Base-by-base conservation (phyloP, 2,329 filamentous ascomycete species). In the Didymella arachidicola region DNA sequence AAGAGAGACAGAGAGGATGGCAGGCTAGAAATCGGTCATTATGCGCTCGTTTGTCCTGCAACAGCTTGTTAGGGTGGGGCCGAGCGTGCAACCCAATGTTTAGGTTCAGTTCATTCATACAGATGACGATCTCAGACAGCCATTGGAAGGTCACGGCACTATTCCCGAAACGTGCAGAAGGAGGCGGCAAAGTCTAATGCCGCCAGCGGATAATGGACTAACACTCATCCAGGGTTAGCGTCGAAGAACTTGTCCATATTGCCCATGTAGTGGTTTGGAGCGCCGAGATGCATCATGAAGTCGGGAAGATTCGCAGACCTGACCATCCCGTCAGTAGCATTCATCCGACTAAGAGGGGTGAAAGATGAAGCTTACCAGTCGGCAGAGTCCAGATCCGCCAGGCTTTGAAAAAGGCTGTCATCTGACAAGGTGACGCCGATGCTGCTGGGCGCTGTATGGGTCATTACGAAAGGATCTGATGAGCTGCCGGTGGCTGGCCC, bases 1-100 rank as follows among this genome's bases (percentile, higher is more conserved):
- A 11, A 57, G 39, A 12, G 53, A 57, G 7, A 41, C 53, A 29
- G 53, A 57, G 16, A 57, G 10, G 25, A 57, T 38, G 30, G 53
- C 53, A 10, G 53, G 46, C 22, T 38, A 39, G 41, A 34, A 57
- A 11, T 7, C 27, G 29, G 53, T 27, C 53, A 57, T 57, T 29
- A 16, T 22, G 45, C 18, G 45, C 22, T 25, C 38, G 8, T 14
- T 14, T 25, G 2, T 41, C 10, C 14, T 25, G 2, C 36, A 11
- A 25, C 25, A 25, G 19, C n/a, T 41, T 41, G 19, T 19, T 12
- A 16, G 34, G 6, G n/a, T 41, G 19, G 11, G 3, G 25, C 25
- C 19, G 16, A 41, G 38, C 5, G 38, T 22, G 6, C 19, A 41
- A 10, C 16, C 19, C 4, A 14, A 14, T 12, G 11, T 12, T 4